These are phyloP conservation scores for Fusarium globosum DNA, from an alignment of 2,329 filamentous ascomycete genomes.

Conservation along the genomic window DNA sequence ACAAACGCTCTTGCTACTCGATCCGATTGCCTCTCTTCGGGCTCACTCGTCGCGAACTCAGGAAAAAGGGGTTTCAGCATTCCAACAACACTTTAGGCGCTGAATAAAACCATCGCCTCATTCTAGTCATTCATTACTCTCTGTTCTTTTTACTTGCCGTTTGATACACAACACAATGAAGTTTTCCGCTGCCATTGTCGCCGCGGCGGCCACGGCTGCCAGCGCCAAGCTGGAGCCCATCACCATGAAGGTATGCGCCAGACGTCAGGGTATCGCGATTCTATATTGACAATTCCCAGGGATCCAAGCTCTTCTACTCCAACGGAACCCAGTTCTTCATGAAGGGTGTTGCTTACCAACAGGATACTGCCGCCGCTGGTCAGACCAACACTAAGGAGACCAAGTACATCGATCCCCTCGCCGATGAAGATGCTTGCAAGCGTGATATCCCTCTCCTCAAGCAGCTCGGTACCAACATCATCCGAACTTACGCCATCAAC, in stretches of 20 bases:
- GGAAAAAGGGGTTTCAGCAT: slow-evolving; percentile 32
- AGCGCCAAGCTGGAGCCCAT: slow-evolving; percentile 65
- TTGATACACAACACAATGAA: slow-evolving; percentile 48
- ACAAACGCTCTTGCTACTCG: slow-evolving; percentile 23
- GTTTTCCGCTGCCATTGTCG: slow-evolving; percentile 52
- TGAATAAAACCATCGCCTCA: slow-evolving; percentile 21
- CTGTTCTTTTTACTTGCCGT: slow-evolving; percentile 30
- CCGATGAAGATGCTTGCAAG: slow-evolving; percentile 76
- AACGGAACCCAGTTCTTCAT: slow-evolving; percentile 79
- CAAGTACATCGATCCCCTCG: slow-evolving; percentile 84
- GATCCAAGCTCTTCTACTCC: slow-evolving; percentile 90
- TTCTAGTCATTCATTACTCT: slow-evolving; percentile 36
- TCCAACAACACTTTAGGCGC: slow-evolving; percentile 22
- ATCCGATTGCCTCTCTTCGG: slow-evolving; percentile 20
- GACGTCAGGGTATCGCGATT: not conserved
- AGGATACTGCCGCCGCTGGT: slow-evolving; percentile 73
- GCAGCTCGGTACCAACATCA: slow-evolving; percentile 86
- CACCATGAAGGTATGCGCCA: slow-evolving; percentile 72
- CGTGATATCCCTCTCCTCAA: slow-evolving; percentile 87
- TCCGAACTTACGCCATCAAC: slow-evolving; percentile 95
- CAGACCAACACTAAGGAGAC: slow-evolving; percentile 55
- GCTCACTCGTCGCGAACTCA: slow-evolving; percentile 20
- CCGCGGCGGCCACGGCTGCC: slow-evolving; percentile 56
- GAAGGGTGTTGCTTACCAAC: slow-evolving; percentile 95
- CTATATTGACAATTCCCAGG: slow-evolving; percentile 54